phyloP scores from a whole-genome alignment of 208 protist genomes.

The Crithidia acanthocephali region DNA sequence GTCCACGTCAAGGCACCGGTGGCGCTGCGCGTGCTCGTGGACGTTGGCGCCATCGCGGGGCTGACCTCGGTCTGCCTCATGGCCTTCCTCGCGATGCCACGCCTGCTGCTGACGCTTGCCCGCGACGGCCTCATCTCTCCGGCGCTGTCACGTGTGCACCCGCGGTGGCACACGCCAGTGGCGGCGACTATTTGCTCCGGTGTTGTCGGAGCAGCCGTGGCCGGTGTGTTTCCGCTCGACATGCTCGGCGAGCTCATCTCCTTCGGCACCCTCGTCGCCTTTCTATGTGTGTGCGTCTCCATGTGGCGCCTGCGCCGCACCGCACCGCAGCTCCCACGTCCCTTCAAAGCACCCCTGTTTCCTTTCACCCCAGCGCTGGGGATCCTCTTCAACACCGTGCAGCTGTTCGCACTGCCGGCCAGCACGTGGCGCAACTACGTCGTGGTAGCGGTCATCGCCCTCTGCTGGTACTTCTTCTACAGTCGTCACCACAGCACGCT shows the following conservation, averaged over 20 bases:
- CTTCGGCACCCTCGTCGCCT: conserved; percentile 26
- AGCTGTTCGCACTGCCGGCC: conserved; percentile 18
- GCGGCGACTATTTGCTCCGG: conserved; percentile 24
- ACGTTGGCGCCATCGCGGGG: conserved; percentile 20
- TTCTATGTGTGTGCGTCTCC: conserved; percentile 21
- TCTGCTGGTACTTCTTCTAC: conserved; percentile 29
- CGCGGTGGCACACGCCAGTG: conserved; percentile 28
- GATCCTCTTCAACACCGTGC: conserved; percentile 24
- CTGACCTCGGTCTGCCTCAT: conserved; percentile 23
- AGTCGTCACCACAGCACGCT: conserved; percentile 19
- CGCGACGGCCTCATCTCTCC: conserved; percentile 20
- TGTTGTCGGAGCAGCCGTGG: conserved; percentile 23
- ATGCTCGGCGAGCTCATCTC: conserved; percentile 30
- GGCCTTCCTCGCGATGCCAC: conserved; percentile 26
- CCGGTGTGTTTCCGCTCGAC: conserved; percentile 24
- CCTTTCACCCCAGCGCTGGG: not conserved
- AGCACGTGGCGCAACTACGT: conserved; percentile 30
- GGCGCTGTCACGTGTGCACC: conserved; percentile 15
- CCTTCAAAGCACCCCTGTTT: conserved; percentile 16
- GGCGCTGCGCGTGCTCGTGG: conserved; percentile 18
- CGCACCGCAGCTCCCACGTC: conserved; percentile 7
- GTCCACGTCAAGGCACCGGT: conserved; percentile 22
- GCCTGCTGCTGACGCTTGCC: conserved; percentile 22
- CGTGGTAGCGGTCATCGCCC: conserved; percentile 7
- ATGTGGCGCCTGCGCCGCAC: conserved; percentile 30